Conservation (phyloP, 106 monocot genomes). For the Dendrobium catenatum region DNA sequence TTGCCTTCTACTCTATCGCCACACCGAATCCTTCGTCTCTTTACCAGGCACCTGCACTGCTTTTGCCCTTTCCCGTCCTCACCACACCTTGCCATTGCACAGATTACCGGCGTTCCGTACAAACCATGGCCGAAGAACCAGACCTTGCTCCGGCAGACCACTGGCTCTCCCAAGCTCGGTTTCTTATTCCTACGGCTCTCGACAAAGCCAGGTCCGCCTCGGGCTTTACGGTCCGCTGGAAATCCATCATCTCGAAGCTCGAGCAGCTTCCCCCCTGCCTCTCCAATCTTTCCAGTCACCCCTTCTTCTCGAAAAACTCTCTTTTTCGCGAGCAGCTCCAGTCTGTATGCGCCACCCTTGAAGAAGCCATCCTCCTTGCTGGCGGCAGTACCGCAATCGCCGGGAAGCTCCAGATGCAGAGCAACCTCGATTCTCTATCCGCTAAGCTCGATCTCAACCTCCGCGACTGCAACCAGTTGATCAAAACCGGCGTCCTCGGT, state of each 20-base stretch:
- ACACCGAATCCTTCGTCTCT: too few species aligned
- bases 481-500: constrained; percentile 51
- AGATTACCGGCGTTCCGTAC: neutral
- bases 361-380: constrained; percentile 38
- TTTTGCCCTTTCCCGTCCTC: neutral
- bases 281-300: constrained; percentile 63
- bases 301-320: constrained; percentile 53
- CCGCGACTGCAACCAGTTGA: constrained; percentile 38
- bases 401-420: constrained; percentile 69
- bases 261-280: constrained; percentile 50
- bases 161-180: constrained; percentile 25
- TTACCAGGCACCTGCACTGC: too few species aligned
- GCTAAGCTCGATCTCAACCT: constrained; percentile 52
- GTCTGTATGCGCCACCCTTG: constrained; percentile 27
- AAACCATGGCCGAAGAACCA: constrained; percentile 16
- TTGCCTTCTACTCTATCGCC: neutral
- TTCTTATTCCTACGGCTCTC: constrained; percentile 39
- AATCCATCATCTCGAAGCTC: constrained; percentile 38
- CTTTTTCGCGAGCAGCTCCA: constrained; percentile 53
- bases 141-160: constrained; percentile 15
- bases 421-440: constrained; percentile 40
- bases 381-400: neutral
- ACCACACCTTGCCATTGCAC: neutral
- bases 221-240: constrained; percentile 42
- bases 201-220: constrained; percentile 21